These are phyloP conservation scores for Bocquillonia castaneifolia DNA, from an alignment of 441 rosid genomes.

Conservation along the genomic window DNA sequence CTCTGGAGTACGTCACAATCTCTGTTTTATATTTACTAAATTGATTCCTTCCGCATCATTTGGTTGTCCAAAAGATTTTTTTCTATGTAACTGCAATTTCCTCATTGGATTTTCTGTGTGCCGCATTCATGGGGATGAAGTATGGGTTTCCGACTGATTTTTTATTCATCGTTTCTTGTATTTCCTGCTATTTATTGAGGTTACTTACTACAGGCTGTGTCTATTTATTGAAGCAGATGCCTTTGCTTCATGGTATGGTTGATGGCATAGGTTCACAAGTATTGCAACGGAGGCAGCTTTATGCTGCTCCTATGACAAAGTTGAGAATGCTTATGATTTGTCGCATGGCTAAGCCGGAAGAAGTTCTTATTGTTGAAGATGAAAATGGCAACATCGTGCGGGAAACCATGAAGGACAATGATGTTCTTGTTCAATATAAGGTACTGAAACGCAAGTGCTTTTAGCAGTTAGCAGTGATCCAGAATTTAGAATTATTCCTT, in stretches of 20 bases:
- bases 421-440: constrained; percentile 99
- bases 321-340: constrained; percentile 93
- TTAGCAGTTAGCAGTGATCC: too few species aligned
- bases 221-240: constrained; percentile 42
- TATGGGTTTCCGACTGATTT: background rate
- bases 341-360: constrained; percentile 99
- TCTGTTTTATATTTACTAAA: background rate
- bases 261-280: constrained; percentile 86
- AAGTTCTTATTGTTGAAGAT: constrained; percentile 98
- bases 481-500: background rate
- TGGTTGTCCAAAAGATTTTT: background rate
- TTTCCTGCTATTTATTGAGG: constrained; percentile 13
- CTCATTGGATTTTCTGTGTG: background rate
- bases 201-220: constrained; percentile 20
- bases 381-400: constrained; percentile 99
- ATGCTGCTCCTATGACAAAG: constrained; percentile 84
- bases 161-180: background rate
- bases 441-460: constrained; percentile 31
- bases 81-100: background rate
- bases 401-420: constrained; percentile 99
- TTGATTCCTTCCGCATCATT: background rate
- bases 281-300: constrained; percentile 88
- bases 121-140: background rate
- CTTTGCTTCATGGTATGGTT: constrained; percentile 69
- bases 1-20: background rate